phyloP scores from a whole-genome alignment of 768 basidiomycete species.

The Phylloporus sp. region DNA sequence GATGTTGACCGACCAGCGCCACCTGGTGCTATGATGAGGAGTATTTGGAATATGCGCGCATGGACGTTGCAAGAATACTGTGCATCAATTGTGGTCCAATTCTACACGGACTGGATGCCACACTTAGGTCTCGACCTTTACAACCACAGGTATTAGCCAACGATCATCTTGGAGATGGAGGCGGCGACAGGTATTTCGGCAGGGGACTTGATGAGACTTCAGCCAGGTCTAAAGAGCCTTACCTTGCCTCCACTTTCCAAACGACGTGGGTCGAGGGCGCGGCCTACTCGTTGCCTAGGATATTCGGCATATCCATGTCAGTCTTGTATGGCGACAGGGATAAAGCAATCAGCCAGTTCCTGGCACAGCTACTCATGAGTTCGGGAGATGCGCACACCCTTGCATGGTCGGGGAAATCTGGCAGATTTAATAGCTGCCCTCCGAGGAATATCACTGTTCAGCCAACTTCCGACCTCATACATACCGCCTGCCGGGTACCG shows the following conservation, averaged over 20 bases:
- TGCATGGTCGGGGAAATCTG: conserved; percentile 4
- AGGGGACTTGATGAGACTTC: neutral
- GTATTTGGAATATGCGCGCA: neutral
- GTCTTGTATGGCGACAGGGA: conserved; percentile 3
- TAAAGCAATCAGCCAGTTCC: neutral
- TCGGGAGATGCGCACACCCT: conserved; percentile 4
- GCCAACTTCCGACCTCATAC: neutral
- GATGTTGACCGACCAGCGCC: neutral
- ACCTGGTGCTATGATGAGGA: neutral
- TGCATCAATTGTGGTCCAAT: neutral
- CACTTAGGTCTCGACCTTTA: neutral
- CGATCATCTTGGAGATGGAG: neutral
- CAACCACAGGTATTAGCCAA: neutral
- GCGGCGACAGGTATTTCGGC: neutral
- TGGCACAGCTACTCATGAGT: conserved; percentile 1
- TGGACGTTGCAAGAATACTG: neutral
- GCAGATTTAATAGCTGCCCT: conserved; percentile 6
- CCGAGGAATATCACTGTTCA: neutral
- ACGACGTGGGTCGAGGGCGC: neutral
- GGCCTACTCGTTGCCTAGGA: neutral
- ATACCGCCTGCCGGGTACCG: neutral
- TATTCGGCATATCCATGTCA: neutral
- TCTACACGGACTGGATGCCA: neutral
- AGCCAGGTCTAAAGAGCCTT: neutral
- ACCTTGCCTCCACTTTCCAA: neutral